These are phyloP conservation scores for Dittrichia graveolens DNA, from an alignment of 129 eudicot species.

Conservation along the genomic window DNA sequence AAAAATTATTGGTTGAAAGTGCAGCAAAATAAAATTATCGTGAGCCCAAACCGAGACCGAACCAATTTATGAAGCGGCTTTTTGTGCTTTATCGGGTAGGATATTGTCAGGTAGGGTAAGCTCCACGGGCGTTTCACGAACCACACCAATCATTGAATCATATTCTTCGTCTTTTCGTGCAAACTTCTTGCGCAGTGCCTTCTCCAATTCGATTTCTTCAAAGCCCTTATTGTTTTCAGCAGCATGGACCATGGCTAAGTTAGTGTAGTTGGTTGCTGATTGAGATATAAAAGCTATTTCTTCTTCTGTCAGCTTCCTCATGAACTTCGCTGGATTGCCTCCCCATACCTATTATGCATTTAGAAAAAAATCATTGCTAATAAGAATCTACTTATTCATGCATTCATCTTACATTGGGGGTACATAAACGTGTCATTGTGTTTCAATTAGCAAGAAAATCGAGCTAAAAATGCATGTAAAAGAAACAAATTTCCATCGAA, in stretches of 20 bases:
- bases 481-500: too few species aligned
- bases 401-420: conserved; percentile 8
- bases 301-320: conserved; percentile 96
- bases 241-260: conserved; percentile 86
- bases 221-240: conserved; percentile 80
- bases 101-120: conserved; percentile 60
- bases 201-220: conserved; percentile 78
- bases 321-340: conserved; percentile 93
- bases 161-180: conserved; percentile 72
- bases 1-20: conserved; percentile 49
- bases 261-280: conserved; percentile 77
- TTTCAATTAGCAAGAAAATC: too few species aligned
- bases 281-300: conserved; percentile 87
- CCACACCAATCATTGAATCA: conserved; percentile 78
- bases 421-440: too few species aligned
- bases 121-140: conserved; percentile 77
- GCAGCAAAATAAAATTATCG: conserved; percentile 20
- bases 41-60: conserved; percentile 13
- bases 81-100: conserved; percentile 58
- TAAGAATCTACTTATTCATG: not conserved
- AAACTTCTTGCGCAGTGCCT: conserved; percentile 76
- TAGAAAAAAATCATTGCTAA: not conserved
- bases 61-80: conserved; percentile 39
- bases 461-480: too few species aligned
- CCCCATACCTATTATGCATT: conserved; percentile 75